Conservation (phyloP, 1,284 basidiomycete species). For the Lentinus polychrous region DNA sequence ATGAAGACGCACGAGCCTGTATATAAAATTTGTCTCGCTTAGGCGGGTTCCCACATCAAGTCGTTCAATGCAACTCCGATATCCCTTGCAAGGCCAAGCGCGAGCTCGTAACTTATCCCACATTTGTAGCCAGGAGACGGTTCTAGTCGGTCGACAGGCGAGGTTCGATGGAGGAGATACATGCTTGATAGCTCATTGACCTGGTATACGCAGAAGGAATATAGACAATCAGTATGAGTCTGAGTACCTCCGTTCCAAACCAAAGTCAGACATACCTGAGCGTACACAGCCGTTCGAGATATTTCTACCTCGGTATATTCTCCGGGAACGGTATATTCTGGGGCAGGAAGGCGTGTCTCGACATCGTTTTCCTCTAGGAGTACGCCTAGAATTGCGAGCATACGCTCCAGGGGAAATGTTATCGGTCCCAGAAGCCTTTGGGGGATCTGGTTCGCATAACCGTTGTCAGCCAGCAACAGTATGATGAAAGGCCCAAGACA, state of each 20-base stretch:
- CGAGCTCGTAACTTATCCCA: slow-evolving; percentile 63
- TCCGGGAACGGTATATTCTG: slow-evolving; percentile 45
- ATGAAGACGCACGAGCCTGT: too few relatives aligned
- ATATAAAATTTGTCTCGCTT: too few relatives aligned
- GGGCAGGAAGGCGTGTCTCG: slow-evolving; percentile 39
- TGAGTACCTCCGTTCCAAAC: not conserved
- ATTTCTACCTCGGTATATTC: slow-evolving; percentile 68
- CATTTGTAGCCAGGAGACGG: slow-evolving; percentile 68
- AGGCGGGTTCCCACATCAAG: too few relatives aligned
- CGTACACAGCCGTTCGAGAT: slow-evolving; percentile 49
- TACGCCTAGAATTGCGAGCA: slow-evolving; percentile 79
- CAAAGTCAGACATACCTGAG: slow-evolving; percentile 36
- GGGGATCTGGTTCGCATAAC: too few relatives aligned
- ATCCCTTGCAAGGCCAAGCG: slow-evolving; percentile 54
- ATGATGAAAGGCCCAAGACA: too few relatives aligned
- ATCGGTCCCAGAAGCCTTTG: slow-evolving; percentile 78
- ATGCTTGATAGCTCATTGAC: slow-evolving; percentile 66
- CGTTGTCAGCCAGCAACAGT: too few relatives aligned
- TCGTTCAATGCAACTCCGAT: slow-evolving; percentile 55
- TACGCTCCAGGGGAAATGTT: slow-evolving; percentile 75
- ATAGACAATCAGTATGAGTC: not conserved
- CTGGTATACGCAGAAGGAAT: too few relatives aligned
- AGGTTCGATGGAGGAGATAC: slow-evolving; percentile 62
- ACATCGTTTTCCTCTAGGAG: slow-evolving; percentile 79
- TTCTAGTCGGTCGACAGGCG: slow-evolving; percentile 61